These are phyloP conservation scores for Microbotryum intermedium DNA, from an alignment of 1,284 basidiomycete genomes.

Conservation along the genomic window DNA sequence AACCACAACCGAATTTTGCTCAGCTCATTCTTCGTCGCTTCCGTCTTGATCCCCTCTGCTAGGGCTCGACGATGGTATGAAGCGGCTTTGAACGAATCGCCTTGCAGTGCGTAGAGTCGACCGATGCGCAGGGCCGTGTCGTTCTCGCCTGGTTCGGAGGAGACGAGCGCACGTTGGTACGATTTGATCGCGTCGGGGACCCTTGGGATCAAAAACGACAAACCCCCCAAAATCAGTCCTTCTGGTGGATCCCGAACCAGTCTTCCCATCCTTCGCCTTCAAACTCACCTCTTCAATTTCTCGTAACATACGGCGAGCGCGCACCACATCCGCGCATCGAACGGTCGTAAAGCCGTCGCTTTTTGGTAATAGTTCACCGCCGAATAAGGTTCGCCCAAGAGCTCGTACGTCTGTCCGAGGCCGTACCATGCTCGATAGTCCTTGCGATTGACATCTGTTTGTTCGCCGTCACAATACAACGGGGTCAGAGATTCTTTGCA, in stretches of 20 bases:
- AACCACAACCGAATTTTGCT: conserved; percentile 23
- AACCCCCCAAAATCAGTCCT: not conserved
- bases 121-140: conserved; percentile 69
- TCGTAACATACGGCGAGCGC: conserved; percentile 91
- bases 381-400: conserved; percentile 92
- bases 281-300: conserved; percentile 63
- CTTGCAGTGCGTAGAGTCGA: conserved; percentile 58
- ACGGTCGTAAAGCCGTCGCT: conserved; percentile 84
- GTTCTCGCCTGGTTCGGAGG: conserved; percentile 70
- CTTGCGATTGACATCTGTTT: conserved; percentile 79
- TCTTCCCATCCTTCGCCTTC: too few species aligned
- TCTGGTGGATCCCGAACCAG: too few species aligned
- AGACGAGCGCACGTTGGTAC: conserved; percentile 75
- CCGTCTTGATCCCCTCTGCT: conserved; percentile 17
- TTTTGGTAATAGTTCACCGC: conserved; percentile 94
- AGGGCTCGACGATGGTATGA: conserved; percentile 30
- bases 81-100: conserved; percentile 54
- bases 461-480: conserved; percentile 1
- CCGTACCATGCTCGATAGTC: conserved; percentile 99
- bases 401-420: conserved; percentile 92
- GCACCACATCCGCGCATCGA: conserved; percentile 93
- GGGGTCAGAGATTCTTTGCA: not conserved
- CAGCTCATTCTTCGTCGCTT: conserved; percentile 11
- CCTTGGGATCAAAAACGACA: conserved; percentile 42
- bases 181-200: conserved; percentile 78